Evolutionary conservation across 257 asterid genomes (phyloP), one percentile per base, ranked within the genome.

Genomic region (Solanum commersonii): DNA sequence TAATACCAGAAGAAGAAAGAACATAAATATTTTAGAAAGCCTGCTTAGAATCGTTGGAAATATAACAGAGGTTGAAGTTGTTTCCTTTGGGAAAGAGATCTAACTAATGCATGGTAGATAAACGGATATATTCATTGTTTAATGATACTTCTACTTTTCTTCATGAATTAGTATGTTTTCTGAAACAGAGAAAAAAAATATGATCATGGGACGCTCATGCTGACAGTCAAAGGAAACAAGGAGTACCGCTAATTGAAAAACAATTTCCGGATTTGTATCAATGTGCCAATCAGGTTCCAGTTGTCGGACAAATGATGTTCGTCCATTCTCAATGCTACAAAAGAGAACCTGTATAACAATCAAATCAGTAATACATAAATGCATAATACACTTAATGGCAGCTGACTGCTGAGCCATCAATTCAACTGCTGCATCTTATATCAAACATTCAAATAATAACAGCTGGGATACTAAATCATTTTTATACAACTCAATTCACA

Each of bases 201-300:
- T 11, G 56, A 76, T 37, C 10, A 76, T 38, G 35, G 59, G 2
- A 77, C 0, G 34, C 59, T 38, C 83, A 76, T 42, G 63, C 60
- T 78, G 49, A 35, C 63, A 42, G 76, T 68, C 25, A 49, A 65
- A 65, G 72, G 59, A 88, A 86, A 29, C 18, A 68, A 84, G 49
- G 88, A 92, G 23, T 96, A 97, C 99, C 88, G 98, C 94, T 91
- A 97, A 91, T 72, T 96, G 98, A 74, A 89, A 89, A 79, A 94
- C 87, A 73, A 96, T 92, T 89, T 97, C 99, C 46, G 98, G 93
- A 84, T 93, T 97, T 31, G 99, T 91, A 90, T 97, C 99, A 38
- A 97, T 93, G 88, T 97, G 99, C 99, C 99, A 97, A 88, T 97
- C 99, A 14, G 99, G 99, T 92, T 97, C 99, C 87, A 96, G 92